Conservation (phyloP, 1,284 basidiomycete genomes). For the Ustilago trichophora region DNA sequence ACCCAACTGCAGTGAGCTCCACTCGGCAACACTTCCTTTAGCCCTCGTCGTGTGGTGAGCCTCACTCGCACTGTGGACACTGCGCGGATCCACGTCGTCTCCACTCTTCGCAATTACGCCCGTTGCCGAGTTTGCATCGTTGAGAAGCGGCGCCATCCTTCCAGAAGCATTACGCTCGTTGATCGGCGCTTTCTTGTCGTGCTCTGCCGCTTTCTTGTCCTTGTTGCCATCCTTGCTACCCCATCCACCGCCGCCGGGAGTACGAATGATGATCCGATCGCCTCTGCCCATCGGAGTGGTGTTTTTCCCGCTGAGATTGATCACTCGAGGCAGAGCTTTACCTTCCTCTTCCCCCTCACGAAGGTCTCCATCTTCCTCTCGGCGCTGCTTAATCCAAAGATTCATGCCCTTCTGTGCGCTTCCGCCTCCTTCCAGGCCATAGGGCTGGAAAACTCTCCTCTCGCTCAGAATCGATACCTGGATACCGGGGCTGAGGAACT, state of each 20-base stretch:
- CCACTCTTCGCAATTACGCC: conserved; percentile 27
- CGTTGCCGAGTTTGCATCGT: conserved; percentile 17
- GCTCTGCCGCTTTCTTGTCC: neutral
- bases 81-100: conserved; percentile 14
- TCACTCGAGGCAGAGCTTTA: conserved; percentile 70
- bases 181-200: conserved; percentile 20
- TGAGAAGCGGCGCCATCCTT: conserved; percentile 42
- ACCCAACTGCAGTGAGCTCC: conserved; percentile 49
- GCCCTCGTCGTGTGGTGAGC: conserved; percentile 31
- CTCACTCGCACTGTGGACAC: conserved; percentile 13
- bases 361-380: conserved; percentile 77
- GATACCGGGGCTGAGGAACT: conserved; percentile 79
- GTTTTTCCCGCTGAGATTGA: conserved; percentile 90
- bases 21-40: conserved; percentile 55
- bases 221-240: conserved; percentile 68
- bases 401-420: conserved; percentile 81
- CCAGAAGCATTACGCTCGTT: conserved; percentile 40
- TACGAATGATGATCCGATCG: conserved; percentile 82
- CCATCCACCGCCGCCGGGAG: conserved; percentile 93
- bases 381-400: conserved; percentile 84
- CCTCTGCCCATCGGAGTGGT: conserved; percentile 86
- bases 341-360: conserved; percentile 42
- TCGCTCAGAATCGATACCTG: conserved; percentile 88
- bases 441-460: conserved; percentile 86
- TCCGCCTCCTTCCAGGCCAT: conserved; percentile 86